Conservation (phyloP, 2,329 filamentous ascomycete genomes). For the Cadophora sp. region DNA sequence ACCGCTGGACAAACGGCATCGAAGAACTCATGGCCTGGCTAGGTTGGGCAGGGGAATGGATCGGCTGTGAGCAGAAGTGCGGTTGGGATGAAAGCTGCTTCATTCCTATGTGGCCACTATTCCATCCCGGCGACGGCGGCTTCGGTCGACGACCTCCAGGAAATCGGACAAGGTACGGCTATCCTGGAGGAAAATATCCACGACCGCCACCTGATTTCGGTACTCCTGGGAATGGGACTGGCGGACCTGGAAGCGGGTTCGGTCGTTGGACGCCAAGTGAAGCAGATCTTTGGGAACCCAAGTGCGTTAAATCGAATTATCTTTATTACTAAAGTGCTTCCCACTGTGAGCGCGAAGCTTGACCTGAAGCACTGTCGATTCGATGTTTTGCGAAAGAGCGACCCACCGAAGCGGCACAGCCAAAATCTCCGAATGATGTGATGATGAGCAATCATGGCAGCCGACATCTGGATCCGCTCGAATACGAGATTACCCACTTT, state of each 20-base stretch:
- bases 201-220: slow-evolving; percentile 7
- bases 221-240: slow-evolving; percentile 23
- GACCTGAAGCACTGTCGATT: too few relatives aligned
- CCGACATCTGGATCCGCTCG: not conserved
- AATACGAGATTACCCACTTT: not conserved
- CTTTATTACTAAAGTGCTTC: slow-evolving; percentile 17
- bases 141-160: slow-evolving; percentile 19
- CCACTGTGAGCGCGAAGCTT: too few relatives aligned
- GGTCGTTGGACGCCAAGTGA: slow-evolving; percentile 31
- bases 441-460: not conserved
- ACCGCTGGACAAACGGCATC: slow-evolving; percentile 35
- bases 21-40: slow-evolving; percentile 56
- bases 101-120: slow-evolving; percentile 58
- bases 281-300: slow-evolving; percentile 38
- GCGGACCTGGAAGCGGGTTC: slow-evolving; percentile 18
- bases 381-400: too few relatives aligned
- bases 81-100: slow-evolving; percentile 53
- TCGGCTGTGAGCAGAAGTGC: slow-evolving; percentile 50
- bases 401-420: not conserved
- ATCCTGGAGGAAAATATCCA: slow-evolving; percentile 22
- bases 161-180: not conserved
- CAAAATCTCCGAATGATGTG: not conserved
- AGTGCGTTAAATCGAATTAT: slow-evolving; percentile 39
- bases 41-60: slow-evolving; percentile 56
- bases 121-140: slow-evolving; percentile 18